A percentile compares a stretch with the other conserved stretches of the same genome.
Conservation (phyloP, 2,329 filamentous ascomycete genomes). For the Ophiostoma sp. region DNA sequence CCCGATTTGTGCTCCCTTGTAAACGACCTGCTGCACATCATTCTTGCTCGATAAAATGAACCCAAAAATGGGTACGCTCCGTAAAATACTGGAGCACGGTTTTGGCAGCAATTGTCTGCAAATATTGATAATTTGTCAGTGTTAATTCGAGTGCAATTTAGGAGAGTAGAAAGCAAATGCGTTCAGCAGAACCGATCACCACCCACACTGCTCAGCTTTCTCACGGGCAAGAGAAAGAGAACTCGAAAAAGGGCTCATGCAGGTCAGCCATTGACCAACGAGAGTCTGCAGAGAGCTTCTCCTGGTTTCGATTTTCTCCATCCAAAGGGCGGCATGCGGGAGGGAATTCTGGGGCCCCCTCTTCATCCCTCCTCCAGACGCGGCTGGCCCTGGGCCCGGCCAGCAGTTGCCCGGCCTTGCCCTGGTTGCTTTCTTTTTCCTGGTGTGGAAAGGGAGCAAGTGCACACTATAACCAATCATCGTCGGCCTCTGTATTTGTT, state of each 20-base stretch:
- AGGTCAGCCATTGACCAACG: conserved; percentile 9
- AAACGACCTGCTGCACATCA: conserved; percentile 16
- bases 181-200: not conserved
- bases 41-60: conserved; percentile 1
- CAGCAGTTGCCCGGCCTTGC: not conserved
- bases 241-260: not conserved
- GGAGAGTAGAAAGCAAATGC: not conserved
- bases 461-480: not conserved
- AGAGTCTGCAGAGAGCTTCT: conserved; percentile 3
- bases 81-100: not conserved
- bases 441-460: not conserved
- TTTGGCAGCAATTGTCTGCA: not conserved
- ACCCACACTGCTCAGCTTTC: not conserved
- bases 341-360: not conserved
- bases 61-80: not conserved
- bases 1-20: not conserved
- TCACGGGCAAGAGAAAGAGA: not conserved
- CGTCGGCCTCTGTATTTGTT: not conserved
- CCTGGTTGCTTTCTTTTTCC: conserved; percentile 14
- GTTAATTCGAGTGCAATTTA: not conserved
- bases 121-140: not conserved
- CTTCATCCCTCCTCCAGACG: not conserved
- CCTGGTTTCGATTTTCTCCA: not conserved
- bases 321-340: not conserved
- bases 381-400: not conserved